Evolutionary conservation across 768 basidiomycete species (phyloP).

Genomic region (Lyophyllum decastes): DNA sequence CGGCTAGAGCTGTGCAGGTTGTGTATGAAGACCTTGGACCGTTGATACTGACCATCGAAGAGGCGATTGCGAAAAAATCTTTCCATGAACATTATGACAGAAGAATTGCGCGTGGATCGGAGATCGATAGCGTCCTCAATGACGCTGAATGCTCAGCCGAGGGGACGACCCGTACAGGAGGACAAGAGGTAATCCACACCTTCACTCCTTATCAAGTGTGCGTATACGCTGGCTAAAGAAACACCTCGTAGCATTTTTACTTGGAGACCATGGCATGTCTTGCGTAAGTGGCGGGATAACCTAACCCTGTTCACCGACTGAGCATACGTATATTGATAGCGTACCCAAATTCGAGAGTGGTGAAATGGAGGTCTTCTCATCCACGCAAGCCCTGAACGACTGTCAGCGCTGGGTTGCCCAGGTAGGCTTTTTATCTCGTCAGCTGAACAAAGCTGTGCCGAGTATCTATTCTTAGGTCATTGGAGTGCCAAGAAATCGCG

Average conservation of each 20-base stretch:
- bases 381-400: constrained; percentile 14
- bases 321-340: not conserved
- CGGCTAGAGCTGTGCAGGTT: constrained; percentile 10
- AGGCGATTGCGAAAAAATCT: constrained; percentile 12
- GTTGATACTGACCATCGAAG: constrained; percentile 16
- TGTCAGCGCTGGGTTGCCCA: constrained; percentile 17
- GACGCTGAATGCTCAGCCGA: constrained; percentile 8
- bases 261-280: constrained; percentile 18
- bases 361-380: constrained; percentile 17
- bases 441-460: not conserved
- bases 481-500: constrained; percentile 16
- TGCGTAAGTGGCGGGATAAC: constrained; percentile 1
- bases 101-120: constrained; percentile 12
- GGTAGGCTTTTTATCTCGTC: constrained; percentile 1
- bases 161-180: constrained; percentile 15
- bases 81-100: constrained; percentile 14
- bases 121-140: constrained; percentile 7
- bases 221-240: not conserved
- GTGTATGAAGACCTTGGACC: constrained; percentile 12
- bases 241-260: constrained; percentile 13
- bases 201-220: not conserved
- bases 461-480: constrained; percentile 7
- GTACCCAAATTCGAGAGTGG: constrained; percentile 17
- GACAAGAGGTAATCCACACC: constrained; percentile 11
- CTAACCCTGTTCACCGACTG: not conserved